Evolutionary conservation across 768 basidiomycete species (phyloP).

Genomic region (Xanthoconium stramineum): DNA sequence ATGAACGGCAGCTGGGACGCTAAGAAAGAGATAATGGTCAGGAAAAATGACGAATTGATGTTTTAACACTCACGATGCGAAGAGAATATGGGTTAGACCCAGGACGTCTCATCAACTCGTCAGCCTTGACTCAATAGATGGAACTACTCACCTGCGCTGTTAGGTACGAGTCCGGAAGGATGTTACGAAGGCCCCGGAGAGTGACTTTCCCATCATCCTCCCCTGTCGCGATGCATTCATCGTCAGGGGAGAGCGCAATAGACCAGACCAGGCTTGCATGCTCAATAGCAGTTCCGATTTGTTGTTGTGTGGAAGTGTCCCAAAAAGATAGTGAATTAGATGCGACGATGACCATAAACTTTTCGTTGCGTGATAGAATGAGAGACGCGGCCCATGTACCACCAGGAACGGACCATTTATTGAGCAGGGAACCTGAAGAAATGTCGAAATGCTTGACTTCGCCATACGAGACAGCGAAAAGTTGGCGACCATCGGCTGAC

Average conservation of each 20-base stretch:
- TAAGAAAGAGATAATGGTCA: background rate
- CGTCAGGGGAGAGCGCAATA: background rate
- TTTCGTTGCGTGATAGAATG: background rate
- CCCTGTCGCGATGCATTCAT: background rate
- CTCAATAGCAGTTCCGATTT: background rate
- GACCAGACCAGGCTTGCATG: background rate
- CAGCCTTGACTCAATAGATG: background rate
- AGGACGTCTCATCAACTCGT: background rate
- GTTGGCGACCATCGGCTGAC: slow-evolving; percentile 1
- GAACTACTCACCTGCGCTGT: background rate
- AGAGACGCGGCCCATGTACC: background rate
- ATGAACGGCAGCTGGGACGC: slow-evolving; percentile 1
- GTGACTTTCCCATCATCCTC: background rate
- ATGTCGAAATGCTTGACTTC: slow-evolving; percentile 1
- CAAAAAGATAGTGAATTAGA: background rate
- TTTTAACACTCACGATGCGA: background rate
- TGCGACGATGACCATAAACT: background rate
- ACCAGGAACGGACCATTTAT: background rate
- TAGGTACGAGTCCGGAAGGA: background rate
- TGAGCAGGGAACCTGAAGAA: background rate
- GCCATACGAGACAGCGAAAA: background rate
- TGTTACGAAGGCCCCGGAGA: background rate
- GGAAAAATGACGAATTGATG: background rate
- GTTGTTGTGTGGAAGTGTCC: background rate
- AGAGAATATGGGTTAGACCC: too few relatives aligned